Conservation (phyloP, 2,329 filamentous ascomycete genomes). For the Trichoderma atrobrunneum region DNA sequence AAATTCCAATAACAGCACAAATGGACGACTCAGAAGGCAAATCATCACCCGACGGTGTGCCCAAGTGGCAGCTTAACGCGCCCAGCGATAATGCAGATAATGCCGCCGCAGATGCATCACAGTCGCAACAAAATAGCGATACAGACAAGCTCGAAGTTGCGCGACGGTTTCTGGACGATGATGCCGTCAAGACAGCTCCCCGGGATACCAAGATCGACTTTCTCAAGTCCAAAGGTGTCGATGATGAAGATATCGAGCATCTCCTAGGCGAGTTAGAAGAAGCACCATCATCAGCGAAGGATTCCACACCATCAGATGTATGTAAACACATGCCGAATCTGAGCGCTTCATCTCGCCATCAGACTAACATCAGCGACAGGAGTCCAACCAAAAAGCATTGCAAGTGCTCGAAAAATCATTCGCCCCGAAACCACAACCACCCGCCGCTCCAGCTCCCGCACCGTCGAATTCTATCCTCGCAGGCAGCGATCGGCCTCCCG, state of each 20-base stretch:
- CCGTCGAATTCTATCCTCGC: conserved; percentile 15
- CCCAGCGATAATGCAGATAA: conserved; percentile 17
- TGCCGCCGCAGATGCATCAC: conserved; percentile 18
- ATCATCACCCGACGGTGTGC: conserved; percentile 27
- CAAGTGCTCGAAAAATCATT: conserved; percentile 12
- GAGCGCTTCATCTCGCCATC: no score
- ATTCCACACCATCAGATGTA: conserved; percentile 3
- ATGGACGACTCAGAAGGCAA: conserved; percentile 37
- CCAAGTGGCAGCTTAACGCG: conserved; percentile 32
- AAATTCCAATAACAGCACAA: background rate
- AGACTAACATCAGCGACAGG: background rate
- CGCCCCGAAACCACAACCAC: conserved; percentile 17
- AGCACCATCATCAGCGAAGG: background rate
- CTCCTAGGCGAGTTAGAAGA: conserved; percentile 47
- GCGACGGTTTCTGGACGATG: conserved; percentile 71
- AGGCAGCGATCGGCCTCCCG: conserved; percentile 50
- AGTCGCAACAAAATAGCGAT: conserved; percentile 22
- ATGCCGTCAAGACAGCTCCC: conserved; percentile 65
- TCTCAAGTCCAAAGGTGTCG: conserved; percentile 72
- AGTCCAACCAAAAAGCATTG: background rate
- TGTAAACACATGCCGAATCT: background rate
- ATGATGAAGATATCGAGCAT: conserved; percentile 62
- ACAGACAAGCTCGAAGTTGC: conserved; percentile 58
- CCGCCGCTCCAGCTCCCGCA: conserved; percentile 30
- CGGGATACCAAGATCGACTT: conserved; percentile 73